These are phyloP conservation scores for Apiospora arundinis DNA, from an alignment of 2,329 filamentous ascomycete genomes.

Conservation along the genomic window DNA sequence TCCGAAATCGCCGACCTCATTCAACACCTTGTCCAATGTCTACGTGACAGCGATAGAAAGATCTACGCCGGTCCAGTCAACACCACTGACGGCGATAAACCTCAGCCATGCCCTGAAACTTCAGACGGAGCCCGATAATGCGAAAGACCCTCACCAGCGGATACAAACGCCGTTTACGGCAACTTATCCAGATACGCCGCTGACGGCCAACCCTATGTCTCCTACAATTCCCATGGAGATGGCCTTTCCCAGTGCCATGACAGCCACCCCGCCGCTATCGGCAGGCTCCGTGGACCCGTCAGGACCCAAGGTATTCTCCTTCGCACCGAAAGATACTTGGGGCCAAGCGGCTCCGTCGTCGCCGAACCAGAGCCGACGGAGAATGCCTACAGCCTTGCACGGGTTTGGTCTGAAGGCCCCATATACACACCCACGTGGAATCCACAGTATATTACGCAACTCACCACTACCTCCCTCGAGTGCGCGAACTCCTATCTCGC, in stretches of 20 bases:
- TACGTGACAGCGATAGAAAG: conserved; percentile 69
- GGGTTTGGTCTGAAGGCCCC: conserved; percentile 48
- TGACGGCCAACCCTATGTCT: conserved; percentile 58
- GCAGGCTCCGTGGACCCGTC: conserved; percentile 56
- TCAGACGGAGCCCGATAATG: conserved; percentile 43
- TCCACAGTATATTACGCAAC: conserved; percentile 71
- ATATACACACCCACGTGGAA: conserved; percentile 63
- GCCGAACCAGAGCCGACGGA: conserved; percentile 46
- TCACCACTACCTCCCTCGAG: conserved; percentile 64
- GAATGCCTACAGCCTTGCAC: conserved; percentile 42
- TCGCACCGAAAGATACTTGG: conserved; percentile 45
- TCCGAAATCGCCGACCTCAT: conserved; percentile 65
- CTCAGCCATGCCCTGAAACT: conserved; percentile 47
- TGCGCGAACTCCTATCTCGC: conserved; percentile 57
- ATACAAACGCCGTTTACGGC: conserved; percentile 53
- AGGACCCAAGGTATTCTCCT: conserved; percentile 52
- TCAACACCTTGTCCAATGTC: conserved; percentile 71
- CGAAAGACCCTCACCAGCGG: conserved; percentile 40
- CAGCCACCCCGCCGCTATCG: conserved; percentile 64
- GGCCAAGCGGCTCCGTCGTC: conserved; percentile 35
- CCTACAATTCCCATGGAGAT: conserved; percentile 53
- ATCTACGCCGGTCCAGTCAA: conserved; percentile 55
- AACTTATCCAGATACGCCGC: conserved; percentile 59
- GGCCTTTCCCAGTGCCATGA: conserved; percentile 61
- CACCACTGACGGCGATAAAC: conserved; percentile 58